Evolutionary conservation across 108 stramenopile genomes (phyloP).

Genomic region (Nitzschia sp.): DNA sequence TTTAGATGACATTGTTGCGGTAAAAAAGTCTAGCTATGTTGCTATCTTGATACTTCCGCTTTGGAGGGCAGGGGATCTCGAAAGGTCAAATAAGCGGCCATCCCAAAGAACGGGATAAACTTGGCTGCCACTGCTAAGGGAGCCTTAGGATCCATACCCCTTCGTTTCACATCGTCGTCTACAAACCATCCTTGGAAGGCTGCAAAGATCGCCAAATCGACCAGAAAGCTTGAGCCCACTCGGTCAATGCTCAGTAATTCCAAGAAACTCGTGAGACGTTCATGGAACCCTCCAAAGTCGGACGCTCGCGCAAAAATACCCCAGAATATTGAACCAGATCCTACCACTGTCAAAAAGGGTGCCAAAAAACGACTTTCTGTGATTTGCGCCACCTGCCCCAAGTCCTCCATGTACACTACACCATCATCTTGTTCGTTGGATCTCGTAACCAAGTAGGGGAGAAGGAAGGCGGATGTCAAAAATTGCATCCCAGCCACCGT

Average conservation of each 20-base stretch:
- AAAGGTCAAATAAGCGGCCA: conserved; percentile 73
- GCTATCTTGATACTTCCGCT: conserved; percentile 11
- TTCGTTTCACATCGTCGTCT: conserved; percentile 80
- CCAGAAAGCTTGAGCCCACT: conserved; percentile 78
- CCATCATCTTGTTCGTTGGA: conserved; percentile 41
- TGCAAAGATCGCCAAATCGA: conserved; percentile 84
- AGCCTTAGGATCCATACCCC: conserved; percentile 51
- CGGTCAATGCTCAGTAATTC: conserved; percentile 78
- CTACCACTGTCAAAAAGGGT: conserved; percentile 57
- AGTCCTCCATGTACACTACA: conserved; percentile 39
- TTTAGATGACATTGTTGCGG: too few species aligned
- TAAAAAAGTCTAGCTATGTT: too few species aligned
- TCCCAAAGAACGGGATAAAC: conserved; percentile 80
- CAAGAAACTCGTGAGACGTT: conserved; percentile 53
- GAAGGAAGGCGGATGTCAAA: conserved; percentile 77
- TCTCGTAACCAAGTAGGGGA: conserved; percentile 79
- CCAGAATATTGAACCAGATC: conserved; percentile 70
- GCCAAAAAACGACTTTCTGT: conserved; percentile 68
- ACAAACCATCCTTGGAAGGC: conserved; percentile 89
- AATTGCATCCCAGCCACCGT: conserved; percentile 89
- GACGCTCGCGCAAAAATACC: conserved; percentile 50
- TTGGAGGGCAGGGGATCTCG: conserved; percentile 34
- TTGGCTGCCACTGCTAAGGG: conserved; percentile 55
- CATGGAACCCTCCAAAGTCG: conserved; percentile 70
- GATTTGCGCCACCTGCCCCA: conserved; percentile 27